phyloP scores from a whole-genome alignment of 2,329 filamentous ascomycete genomes.

The Acrocalymma vagum region DNA sequence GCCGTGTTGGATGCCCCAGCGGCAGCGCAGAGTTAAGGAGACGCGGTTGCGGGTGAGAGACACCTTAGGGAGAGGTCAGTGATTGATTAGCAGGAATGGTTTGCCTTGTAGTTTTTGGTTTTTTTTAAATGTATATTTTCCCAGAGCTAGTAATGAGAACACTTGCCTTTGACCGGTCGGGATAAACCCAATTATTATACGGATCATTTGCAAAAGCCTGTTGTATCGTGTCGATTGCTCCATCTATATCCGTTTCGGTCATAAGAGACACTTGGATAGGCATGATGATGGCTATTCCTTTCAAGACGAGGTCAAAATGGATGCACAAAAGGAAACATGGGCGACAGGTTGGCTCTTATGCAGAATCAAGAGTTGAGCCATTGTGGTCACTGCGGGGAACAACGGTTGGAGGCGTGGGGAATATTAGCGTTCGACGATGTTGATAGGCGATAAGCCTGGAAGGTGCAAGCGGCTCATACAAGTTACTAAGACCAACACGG shows the following conservation, averaged over 20 bases:
- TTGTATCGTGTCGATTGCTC: constrained; percentile 71
- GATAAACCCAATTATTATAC: constrained; percentile 72
- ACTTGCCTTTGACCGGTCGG: constrained; percentile 63
- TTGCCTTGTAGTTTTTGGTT: background rate
- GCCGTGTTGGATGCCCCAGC: constrained; percentile 74
- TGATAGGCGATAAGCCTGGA: constrained; percentile 12
- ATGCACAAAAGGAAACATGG: background rate
- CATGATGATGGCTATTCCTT: constrained; percentile 33
- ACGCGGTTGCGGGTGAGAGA: constrained; percentile 67
- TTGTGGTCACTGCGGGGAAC: constrained; percentile 22
- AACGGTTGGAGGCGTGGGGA: constrained; percentile 6
- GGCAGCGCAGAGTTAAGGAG: constrained; percentile 71
- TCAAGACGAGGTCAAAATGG: constrained; percentile 4
- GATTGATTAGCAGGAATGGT: too few species aligned
- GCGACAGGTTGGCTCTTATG: too few species aligned
- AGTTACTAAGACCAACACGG: background rate
- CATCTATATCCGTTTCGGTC: constrained; percentile 67
- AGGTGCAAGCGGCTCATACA: constrained; percentile 13
- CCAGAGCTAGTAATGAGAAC: constrained; percentile 13
- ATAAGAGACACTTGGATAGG: constrained; percentile 65
- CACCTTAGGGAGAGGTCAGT: constrained; percentile 58
- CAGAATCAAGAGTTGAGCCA: too few species aligned
- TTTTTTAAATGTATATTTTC: too few species aligned
- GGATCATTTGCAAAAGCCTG: constrained; percentile 72
- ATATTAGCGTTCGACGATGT: background rate